A percentile compares a stretch with the other conserved stretches of the same genome.
phyloP scores from a whole-genome alignment of 805 yeast genomes.

The Metschnikowia gelsemii region DNA sequence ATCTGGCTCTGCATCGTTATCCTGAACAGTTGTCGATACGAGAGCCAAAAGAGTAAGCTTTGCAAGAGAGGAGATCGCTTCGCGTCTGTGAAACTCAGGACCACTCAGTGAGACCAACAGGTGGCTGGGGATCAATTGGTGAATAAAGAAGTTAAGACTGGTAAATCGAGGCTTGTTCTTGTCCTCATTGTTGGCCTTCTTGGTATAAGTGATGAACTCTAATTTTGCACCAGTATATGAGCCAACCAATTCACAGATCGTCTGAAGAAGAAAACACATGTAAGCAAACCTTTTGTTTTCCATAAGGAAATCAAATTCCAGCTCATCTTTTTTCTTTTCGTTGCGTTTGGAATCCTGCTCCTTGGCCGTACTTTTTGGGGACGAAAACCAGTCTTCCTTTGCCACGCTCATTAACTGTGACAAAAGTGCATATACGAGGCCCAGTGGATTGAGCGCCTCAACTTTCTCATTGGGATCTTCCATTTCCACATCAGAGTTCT shows the following conservation, averaged over 20 bases:
- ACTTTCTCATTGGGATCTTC: conserved; percentile 21
- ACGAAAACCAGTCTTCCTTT: conserved; percentile 38
- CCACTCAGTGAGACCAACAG: conserved; percentile 38
- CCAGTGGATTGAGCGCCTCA: conserved; percentile 35
- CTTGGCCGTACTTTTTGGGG: conserved; percentile 5
- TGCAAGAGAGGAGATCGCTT: conserved; percentile 59
- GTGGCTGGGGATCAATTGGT: conserved; percentile 66
- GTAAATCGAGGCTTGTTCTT: conserved; percentile 69
- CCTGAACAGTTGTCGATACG: conserved; percentile 55
- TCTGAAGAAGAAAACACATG: conserved; percentile 64
- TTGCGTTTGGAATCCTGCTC: conserved; percentile 2
- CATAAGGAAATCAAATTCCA: conserved; percentile 22
- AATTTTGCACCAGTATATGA: conserved; percentile 80
- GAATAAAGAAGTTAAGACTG: conserved; percentile 71
- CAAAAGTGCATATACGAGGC: conserved; percentile 62
- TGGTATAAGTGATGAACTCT: conserved; percentile 77
- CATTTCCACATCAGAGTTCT: conserved; percentile 29
- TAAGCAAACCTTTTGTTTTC: conserved; percentile 61
- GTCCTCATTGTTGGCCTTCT: conserved; percentile 42
- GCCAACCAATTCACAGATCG: conserved; percentile 66
- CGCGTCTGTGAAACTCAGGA: conserved; percentile 48
- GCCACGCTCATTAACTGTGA: conserved; percentile 58
- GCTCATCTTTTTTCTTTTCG: conserved; percentile 12
- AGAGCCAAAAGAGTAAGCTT: conserved; percentile 60
- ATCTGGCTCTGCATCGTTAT: conserved; percentile 45